Evolutionary conservation across 2,329 filamentous ascomycete species (phyloP), one percentile per base, ranked within the genome.

Genomic region (Phyllosticta paracitricarpa): DNA sequence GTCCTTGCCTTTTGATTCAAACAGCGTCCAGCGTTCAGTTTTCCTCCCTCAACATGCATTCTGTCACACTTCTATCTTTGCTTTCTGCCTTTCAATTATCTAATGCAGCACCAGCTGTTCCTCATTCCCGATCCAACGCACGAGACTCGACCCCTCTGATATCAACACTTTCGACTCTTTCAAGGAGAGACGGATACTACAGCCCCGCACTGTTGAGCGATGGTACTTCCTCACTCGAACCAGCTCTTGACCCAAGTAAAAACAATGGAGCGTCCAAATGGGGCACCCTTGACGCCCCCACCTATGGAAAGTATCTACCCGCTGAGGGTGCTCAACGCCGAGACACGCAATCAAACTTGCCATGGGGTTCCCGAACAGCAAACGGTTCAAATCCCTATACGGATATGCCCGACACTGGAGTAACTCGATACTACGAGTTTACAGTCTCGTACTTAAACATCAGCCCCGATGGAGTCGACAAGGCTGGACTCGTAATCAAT

Each of bases 401-500:
- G 17, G 58, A 56, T 22, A 54, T 54, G 54, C 58, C 58, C 2
- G 26, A 60, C 10, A 60, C 58, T 1, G 58, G 58, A 22, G 53
- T 56, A 2, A 60, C 58, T 19, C 19, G 26, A 17, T 52, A 14
- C 1, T 65, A 64, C 35, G 57, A 64, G 9, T 64, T 64, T 33
- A 61, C 54, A 14, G 57, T 65, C 26, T 24, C 59, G 22, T 35
- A 58, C 1, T 30, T 52, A 24, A 28, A 53, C 2, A 22, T 61
- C 35, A 40, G 68, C 22, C 70, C 70, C 2, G 69, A 72, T 64
- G 68, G 70, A 12, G 67, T 71, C 12, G 66, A 64, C 1, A 66
- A 67, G 25, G 67, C 70, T 24, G 69, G 66, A 3, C 22, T 72
- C n/a, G 65, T 66, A 0, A 61, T 72, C 40, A 72, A 72, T 52